Percentiles rank a stretch among this genome's conserved stretches.
Evolutionary conservation across 2,329 filamentous ascomycete species (phyloP).

Genomic region (Aspergillus melleus): DNA sequence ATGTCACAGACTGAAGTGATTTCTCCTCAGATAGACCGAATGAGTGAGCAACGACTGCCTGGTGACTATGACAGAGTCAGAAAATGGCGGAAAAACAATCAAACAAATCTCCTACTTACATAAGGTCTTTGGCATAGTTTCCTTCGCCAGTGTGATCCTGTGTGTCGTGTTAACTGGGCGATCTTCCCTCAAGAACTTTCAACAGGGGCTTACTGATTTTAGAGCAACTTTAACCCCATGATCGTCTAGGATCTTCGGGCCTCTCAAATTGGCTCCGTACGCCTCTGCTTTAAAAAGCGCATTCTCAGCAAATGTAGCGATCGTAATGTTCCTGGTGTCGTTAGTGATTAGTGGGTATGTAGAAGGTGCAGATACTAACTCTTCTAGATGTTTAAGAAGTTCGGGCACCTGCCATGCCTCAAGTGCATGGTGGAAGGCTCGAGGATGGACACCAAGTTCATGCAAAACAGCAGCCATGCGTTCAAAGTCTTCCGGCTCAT

Average conservation of each 20-base stretch:
- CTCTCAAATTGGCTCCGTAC: slow-evolving; percentile 64
- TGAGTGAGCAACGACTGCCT: neutral
- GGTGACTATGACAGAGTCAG: neutral
- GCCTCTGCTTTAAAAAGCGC: slow-evolving; percentile 72
- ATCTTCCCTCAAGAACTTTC: neutral
- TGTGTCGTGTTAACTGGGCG: neutral
- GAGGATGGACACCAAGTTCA: neutral
- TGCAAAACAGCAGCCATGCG: neutral
- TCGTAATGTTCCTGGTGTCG: slow-evolving; percentile 48
- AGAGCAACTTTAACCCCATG: slow-evolving; percentile 68
- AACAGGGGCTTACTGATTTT: slow-evolving; percentile 56
- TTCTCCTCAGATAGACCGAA: slow-evolving; percentile 51
- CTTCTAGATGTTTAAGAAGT: neutral
- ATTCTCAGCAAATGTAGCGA: slow-evolving; percentile 65
- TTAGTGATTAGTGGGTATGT: neutral
- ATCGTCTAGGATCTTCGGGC: slow-evolving; percentile 66
- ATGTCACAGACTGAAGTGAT: slow-evolving; percentile 60
- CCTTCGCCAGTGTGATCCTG: neutral
- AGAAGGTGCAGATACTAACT: neutral
- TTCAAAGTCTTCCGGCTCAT: neutral
- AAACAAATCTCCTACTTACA: neutral
- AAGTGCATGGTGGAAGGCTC: neutral
- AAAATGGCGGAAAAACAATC: neutral
- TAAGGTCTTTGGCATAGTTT: neutral
- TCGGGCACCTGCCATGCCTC: neutral